Base-by-base conservation (phyloP, 331 rosid species). In the Rosa hybrid region DNA sequence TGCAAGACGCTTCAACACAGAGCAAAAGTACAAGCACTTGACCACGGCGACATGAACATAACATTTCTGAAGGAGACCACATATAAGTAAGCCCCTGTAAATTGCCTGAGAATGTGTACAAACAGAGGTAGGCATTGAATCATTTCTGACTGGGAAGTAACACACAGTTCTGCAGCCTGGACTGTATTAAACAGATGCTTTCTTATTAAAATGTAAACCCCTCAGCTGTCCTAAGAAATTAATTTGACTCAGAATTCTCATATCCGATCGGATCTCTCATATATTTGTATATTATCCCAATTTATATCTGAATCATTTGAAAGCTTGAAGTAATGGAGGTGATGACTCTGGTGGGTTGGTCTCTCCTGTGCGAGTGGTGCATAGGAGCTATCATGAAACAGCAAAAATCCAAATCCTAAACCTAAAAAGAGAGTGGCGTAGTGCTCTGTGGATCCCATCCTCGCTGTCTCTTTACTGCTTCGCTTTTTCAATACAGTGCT, bases 11-110 rank as follows among this genome's bases (percentile, higher is more conserved):
- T 94, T 92, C 84, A 94, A 92, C 88, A 74, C 77, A 13, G 95
- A 92, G 78, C 95, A 92, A 77, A 94, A 94, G 81, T 91, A 90
- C 85, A 94, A 91, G 86, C 97, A 92, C 87, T 56, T 91, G 4
- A 89, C 86, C 42, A 30, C 71, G 50, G 81, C 81, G 1, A 20
- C 72, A 30, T 77, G 68, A 84, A 54, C 41, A 54, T 30, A 25
- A 30, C 8, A 16, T 14, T 30, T 45, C 9, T 25, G 51, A 7
- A 45, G 44, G 7, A 17, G 20, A 67, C 71, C n/a, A 8, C 7
- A 46, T 63, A 2, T 14, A 25, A 10, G 6, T 16, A 23, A 0
- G 7, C 67, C 63, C 69, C 30, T 63, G 69, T 0, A 10, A 42
- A 63, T 63, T 64, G 70, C 21, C 25, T 11, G 74, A 69, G 54